Evolutionary conservation across 2,329 filamentous ascomycete genomes (phyloP).

Genomic region (Hypoxylon sp.): DNA sequence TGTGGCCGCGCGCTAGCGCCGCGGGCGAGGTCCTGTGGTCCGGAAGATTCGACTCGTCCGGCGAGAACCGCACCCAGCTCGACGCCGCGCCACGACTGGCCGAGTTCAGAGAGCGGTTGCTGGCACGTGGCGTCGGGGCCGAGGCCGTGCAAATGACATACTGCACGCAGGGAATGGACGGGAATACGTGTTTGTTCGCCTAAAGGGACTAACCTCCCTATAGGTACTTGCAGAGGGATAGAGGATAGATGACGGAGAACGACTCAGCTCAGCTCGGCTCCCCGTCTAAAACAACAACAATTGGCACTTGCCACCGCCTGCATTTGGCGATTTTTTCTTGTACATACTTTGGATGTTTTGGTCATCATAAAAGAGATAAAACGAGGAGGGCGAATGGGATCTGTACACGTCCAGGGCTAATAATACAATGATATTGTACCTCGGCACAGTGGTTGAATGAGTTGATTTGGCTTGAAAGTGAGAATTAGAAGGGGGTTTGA

Average conservation of each 20-base stretch:
- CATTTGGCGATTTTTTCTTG: slow-evolving; percentile 31
- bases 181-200: slow-evolving; percentile 51
- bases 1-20: slow-evolving; percentile 84
- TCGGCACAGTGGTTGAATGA: background rate
- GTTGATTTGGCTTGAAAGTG: slow-evolving; percentile 2
- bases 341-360: slow-evolving; percentile 32
- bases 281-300: background rate
- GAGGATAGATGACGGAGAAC: background rate
- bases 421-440: slow-evolving; percentile 28
- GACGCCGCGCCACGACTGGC: slow-evolving; percentile 78
- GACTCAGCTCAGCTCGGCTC: background rate
- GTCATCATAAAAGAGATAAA: slow-evolving; percentile 1
- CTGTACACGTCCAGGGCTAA: slow-evolving; percentile 21
- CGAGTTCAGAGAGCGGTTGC: slow-evolving; percentile 83
- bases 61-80: slow-evolving; percentile 79
- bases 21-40: slow-evolving; percentile 87
- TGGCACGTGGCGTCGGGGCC: slow-evolving; percentile 75
- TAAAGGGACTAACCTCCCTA: slow-evolving; percentile 2
- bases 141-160: slow-evolving; percentile 79
- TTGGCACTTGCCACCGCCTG: slow-evolving; percentile 3
- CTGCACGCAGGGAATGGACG: slow-evolving; percentile 74
- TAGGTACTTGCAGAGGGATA: background rate
- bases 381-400: slow-evolving; percentile 18
- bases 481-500: background rate
- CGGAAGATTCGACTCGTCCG: slow-evolving; percentile 74